phyloP scores from a whole-genome alignment of 1,284 basidiomycete species.

The Ustilago bromivora region DNA sequence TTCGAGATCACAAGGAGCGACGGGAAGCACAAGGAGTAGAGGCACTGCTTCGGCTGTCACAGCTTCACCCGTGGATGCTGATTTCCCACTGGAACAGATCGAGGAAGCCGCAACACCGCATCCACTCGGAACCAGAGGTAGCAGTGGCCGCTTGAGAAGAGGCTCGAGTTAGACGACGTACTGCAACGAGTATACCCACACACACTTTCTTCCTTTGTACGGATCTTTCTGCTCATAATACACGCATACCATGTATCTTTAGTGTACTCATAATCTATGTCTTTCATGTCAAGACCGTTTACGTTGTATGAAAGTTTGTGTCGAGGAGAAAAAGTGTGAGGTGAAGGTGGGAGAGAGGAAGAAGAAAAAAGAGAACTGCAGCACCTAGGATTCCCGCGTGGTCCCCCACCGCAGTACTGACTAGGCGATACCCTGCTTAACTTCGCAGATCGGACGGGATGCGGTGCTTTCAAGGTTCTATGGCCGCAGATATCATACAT shows the following conservation, averaged over 20 bases:
- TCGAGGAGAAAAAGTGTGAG: background rate
- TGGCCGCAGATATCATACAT: constrained; percentile 76
- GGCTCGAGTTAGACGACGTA: background rate
- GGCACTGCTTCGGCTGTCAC: constrained; percentile 19
- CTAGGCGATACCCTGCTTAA: constrained; percentile 82
- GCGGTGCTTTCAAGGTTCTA: constrained; percentile 83
- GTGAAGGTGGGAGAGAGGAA: background rate
- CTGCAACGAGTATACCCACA: background rate
- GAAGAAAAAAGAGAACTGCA: constrained; percentile 74
- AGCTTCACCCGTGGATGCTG: constrained; percentile 27
- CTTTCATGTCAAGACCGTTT: background rate
- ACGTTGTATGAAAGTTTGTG: background rate
- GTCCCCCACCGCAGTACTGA: constrained; percentile 87
- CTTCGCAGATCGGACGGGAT: constrained; percentile 84
- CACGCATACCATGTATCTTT: constrained; percentile 3
- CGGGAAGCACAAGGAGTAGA: constrained; percentile 29
- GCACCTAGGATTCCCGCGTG: constrained; percentile 84
- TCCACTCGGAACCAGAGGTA: background rate
- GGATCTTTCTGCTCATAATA: background rate
- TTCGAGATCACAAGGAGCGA: constrained; percentile 29
- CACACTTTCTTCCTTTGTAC: background rate
- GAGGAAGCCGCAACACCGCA: constrained; percentile 27
- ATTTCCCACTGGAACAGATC: constrained; percentile 31
- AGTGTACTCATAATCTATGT: constrained; percentile 6
- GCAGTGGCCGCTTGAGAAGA: background rate